Conservation (phyloP, 2,329 filamentous ascomycete species). For the Aspergillus piperis region DNA sequence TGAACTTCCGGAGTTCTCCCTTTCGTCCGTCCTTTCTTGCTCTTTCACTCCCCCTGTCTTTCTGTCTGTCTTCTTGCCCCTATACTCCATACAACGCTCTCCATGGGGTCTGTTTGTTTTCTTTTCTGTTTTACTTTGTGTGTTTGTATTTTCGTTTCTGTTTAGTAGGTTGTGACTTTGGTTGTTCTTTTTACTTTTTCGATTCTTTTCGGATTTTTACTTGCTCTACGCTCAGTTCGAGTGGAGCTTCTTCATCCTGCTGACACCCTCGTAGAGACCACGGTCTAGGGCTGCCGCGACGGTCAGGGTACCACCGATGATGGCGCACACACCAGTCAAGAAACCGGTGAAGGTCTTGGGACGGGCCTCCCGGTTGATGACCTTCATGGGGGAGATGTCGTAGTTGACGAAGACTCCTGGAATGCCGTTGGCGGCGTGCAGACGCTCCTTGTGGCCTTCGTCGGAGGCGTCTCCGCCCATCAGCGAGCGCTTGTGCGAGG, state of each 20-base stretch:
- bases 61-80: conserved; percentile 1
- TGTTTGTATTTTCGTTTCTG: neutral
- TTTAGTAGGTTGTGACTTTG: neutral
- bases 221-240: conserved; percentile 47
- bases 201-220: neutral
- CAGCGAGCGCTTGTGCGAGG: conserved; percentile 89
- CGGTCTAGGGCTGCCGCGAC: conserved; percentile 93
- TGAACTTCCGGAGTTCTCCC: conserved; percentile 9
- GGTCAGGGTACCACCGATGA: conserved; percentile 91
- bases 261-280: conserved; percentile 83
- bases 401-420: conserved; percentile 99
- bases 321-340: conserved; percentile 88
- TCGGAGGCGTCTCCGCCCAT: conserved; percentile 78
- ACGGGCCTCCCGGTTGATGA: conserved; percentile 91
- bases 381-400: conserved; percentile 99
- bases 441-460: conserved; percentile 87
- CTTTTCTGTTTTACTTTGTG: neutral
- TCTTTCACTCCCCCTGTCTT: neutral
- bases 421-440: conserved; percentile 88
- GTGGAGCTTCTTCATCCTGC: conserved; percentile 84
- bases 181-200: neutral
- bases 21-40: neutral
- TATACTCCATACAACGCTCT: conserved; percentile 3
- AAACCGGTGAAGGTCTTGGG: conserved; percentile 90
- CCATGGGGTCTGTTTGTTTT: neutral